Percentiles rank a stretch among this genome's conserved stretches.
Evolutionary conservation across 2,329 filamentous ascomycete genomes (phyloP).

Genomic region (Acrocalymma vagum): DNA sequence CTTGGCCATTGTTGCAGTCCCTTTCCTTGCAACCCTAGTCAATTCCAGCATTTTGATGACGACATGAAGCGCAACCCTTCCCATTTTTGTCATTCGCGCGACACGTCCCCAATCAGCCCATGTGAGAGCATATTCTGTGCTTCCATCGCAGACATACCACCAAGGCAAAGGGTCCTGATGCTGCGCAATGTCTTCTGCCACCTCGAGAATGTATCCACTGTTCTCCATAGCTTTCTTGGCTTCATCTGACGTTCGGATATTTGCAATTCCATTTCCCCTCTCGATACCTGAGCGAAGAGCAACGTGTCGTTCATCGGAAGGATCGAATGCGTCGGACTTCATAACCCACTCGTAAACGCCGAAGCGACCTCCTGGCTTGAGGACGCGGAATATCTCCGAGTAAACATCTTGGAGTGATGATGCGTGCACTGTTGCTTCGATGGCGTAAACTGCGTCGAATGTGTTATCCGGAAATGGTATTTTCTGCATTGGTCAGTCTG

Average conservation of each 20-base stretch:
- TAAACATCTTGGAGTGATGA: conserved; percentile 87
- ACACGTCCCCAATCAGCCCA: conserved; percentile 76
- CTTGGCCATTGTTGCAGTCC: conserved; percentile 69
- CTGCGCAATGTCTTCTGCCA: conserved; percentile 83
- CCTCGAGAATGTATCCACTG: conserved; percentile 81
- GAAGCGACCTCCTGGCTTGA: conserved; percentile 91
- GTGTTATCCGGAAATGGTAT: conserved; percentile 88
- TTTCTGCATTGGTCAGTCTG: conserved; percentile 66
- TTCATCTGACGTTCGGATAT: conserved; percentile 86
- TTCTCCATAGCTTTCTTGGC: conserved; percentile 80
- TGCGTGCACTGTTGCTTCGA: conserved; percentile 92
- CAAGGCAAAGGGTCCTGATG: conserved; percentile 77
- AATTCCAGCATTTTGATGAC: conserved; percentile 77
- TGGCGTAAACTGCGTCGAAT: conserved; percentile 93
- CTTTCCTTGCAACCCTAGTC: conserved; percentile 74
- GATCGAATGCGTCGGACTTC: conserved; percentile 96
- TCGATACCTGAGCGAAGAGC: conserved; percentile 90
- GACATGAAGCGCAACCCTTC: conserved; percentile 74
- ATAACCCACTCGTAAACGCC: conserved; percentile 98
- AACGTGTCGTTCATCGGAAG: conserved; percentile 80
- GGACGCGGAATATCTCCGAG: conserved; percentile 87
- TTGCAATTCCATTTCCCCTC: conserved; percentile 89
- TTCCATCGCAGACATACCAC: conserved; percentile 86
- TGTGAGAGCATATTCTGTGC: conserved; percentile 54
- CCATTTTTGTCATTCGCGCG: conserved; percentile 83